These are phyloP conservation scores for Leccinum pellstonianum DNA, from an alignment of 768 basidiomycete species.

Conservation along the genomic window DNA sequence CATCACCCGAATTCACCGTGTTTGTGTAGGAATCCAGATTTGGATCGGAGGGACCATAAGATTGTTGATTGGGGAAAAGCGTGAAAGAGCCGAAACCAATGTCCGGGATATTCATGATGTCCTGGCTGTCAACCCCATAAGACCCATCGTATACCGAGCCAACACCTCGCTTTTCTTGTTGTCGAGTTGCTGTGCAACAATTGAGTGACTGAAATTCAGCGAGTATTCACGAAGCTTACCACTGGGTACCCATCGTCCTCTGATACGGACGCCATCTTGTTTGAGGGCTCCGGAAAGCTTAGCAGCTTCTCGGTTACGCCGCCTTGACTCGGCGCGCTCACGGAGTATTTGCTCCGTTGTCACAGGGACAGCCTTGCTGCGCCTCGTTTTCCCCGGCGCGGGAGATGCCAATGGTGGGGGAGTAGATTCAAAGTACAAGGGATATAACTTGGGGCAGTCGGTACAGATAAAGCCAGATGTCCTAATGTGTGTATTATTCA, in stretches of 20 bases:
- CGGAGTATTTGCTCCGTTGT: conserved; percentile 48
- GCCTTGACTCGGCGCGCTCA: conserved; percentile 48
- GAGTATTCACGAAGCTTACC: conserved; percentile 32
- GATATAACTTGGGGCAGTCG: conserved; percentile 57
- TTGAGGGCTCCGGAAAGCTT: conserved; percentile 34
- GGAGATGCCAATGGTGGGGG: conserved; percentile 41
- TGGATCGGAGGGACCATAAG: conserved; percentile 50
- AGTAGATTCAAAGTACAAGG: conserved; percentile 25
- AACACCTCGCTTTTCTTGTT: conserved; percentile 42
- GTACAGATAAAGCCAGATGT: conserved; percentile 58
- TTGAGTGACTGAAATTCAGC: conserved; percentile 1
- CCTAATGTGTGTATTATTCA: conserved; percentile 28
- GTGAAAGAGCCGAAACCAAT: conserved; percentile 62
- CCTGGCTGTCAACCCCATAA: conserved; percentile 65
- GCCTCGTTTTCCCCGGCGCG: conserved; percentile 39
- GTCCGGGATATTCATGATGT: conserved; percentile 54
- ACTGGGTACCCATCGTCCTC: conserved; percentile 61
- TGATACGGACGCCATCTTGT: conserved; percentile 46
- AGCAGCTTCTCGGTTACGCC: conserved; percentile 40
- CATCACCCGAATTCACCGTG: conserved; percentile 46
- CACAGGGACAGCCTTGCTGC: conserved; percentile 38
- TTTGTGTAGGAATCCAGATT: conserved; percentile 52
- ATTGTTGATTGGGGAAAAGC: conserved; percentile 67
- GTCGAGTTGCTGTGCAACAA: conserved; percentile 41
- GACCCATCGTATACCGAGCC: conserved; percentile 61